A percentile compares a stretch with the other conserved stretches of the same genome.
phyloP scores from a whole-genome alignment of 805 yeast genomes.

The Blastobotrys americana region DNA sequence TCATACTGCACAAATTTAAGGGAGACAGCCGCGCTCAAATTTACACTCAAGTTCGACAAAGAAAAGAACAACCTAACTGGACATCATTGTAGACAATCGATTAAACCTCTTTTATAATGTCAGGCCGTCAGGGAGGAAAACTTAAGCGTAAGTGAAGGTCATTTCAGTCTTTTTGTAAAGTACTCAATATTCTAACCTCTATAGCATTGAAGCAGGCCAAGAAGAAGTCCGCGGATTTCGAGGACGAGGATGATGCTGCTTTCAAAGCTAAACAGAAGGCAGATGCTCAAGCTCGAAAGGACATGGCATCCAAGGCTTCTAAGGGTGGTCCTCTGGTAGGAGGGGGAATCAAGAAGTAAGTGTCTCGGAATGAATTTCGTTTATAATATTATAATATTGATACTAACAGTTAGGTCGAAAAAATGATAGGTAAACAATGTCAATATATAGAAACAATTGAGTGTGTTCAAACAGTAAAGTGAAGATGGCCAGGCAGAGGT shows the following conservation, averaged over 20 bases:
- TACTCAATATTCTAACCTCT: not conserved
- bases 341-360: conserved; percentile 88
- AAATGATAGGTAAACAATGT: not conserved
- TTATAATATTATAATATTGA: no score
- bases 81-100: not conserved
- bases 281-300: conserved; percentile 88
- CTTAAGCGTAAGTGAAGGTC: conserved; percentile 60
- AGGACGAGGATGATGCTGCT: conserved; percentile 82
- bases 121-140: conserved; percentile 97
- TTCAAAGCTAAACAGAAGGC: conserved; percentile 92
- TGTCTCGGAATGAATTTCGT: conserved; percentile 14
- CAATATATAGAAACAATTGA: not conserved
- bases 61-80: conserved; percentile 17
- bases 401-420: not conserved
- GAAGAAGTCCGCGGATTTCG: conserved; percentile 60
- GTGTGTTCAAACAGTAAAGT: no score
- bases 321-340: conserved; percentile 88
- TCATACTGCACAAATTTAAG: no score
- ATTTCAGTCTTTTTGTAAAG: not conserved
- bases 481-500: no score
- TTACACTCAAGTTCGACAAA: no score
- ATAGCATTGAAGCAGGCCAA: conserved; percentile 68
- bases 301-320: conserved; percentile 76
- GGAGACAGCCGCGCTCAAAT: no score
- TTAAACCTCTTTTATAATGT: conserved; percentile 42